Evolutionary conservation across 805 yeast genomes (phyloP).

Genomic region (Candida peoriensis): DNA sequence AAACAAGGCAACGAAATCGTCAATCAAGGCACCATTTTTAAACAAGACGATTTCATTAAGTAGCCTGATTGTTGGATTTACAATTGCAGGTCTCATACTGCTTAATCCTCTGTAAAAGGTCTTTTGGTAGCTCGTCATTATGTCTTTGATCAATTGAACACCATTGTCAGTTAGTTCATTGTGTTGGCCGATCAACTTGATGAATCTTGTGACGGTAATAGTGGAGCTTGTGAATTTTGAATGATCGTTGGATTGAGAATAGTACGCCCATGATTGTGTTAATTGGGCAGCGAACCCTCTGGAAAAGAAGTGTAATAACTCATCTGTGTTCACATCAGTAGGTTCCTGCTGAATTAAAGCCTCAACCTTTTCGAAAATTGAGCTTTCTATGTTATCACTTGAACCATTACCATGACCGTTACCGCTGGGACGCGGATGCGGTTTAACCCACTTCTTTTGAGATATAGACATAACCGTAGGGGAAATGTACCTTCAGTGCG

Average conservation of each 20-base stretch:
- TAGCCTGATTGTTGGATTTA: conserved; percentile 59
- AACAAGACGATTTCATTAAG: conserved; percentile 47
- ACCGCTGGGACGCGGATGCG: no score
- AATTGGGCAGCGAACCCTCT: conserved; percentile 32
- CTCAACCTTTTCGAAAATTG: conserved; percentile 16
- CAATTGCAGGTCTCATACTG: conserved; percentile 48
- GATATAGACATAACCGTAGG: no score
- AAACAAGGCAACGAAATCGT: conserved; percentile 57
- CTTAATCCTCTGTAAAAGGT: conserved; percentile 64
- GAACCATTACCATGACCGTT: no score
- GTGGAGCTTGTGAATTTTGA: conserved; percentile 42
- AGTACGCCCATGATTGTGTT: conserved; percentile 43
- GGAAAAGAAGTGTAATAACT: conserved; percentile 28
- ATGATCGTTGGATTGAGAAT: conserved; percentile 46
- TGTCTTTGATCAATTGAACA: conserved; percentile 40
- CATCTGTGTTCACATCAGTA: conserved; percentile 6
- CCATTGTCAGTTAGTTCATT: conserved; percentile 23
- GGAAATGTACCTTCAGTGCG: no score
- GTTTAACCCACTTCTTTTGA: no score
- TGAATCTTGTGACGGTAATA: conserved; percentile 33
- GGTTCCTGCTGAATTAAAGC: conserved; percentile 6
- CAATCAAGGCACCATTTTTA: conserved; percentile 44
- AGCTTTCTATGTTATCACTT: no score
- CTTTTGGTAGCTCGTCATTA: conserved; percentile 54
- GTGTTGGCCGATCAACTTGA: conserved; percentile 18